A percentile compares a stretch with the other conserved stretches of the same genome.
These are phyloP conservation scores for Glycine soja DNA, from an alignment of 306 rosid species.

Conservation along the genomic window DNA sequence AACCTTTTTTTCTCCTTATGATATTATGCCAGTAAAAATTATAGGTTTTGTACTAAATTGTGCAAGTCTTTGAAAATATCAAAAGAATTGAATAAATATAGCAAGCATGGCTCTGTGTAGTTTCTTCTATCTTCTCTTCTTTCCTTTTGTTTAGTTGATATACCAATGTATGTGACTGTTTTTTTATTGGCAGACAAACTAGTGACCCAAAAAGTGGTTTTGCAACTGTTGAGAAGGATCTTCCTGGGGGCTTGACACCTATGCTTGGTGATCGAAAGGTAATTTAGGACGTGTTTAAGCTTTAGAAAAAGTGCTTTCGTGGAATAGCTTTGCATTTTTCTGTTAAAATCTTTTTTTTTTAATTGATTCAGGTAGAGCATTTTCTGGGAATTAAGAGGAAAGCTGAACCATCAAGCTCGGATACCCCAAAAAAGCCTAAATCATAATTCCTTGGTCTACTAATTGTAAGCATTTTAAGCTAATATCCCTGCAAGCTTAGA, in stretches of 20 bases:
- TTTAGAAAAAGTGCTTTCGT: not conserved
- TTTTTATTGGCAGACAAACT: constrained; percentile 75
- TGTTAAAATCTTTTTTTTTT: not conserved
- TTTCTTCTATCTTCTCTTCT: constrained; percentile 9
- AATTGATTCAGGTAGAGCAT: constrained; percentile 76
- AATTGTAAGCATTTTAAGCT: constrained; percentile 39
- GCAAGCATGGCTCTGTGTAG: not conserved
- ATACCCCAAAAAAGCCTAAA: constrained; percentile 69
- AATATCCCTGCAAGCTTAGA: constrained; percentile 26
- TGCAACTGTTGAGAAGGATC: constrained; percentile 96
- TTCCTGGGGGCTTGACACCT: constrained; percentile 96
- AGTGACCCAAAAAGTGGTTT: constrained; percentile 97
- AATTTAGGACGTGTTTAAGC: constrained; percentile 27
- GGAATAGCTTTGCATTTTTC: not conserved
- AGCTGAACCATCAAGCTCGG: constrained; percentile 66
- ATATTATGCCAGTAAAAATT: not conserved
- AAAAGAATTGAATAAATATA: not conserved
- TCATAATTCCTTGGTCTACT: constrained; percentile 47
- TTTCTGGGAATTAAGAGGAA: constrained; percentile 93
- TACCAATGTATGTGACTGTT: not conserved
- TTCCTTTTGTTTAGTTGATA: constrained; percentile 30
- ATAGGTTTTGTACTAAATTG: not conserved
- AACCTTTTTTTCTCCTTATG: not conserved
- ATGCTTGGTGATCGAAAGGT: constrained; percentile 99
- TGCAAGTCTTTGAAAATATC: constrained; percentile 14